Conservation (phyloP, 2,329 filamentous ascomycete species). For the Cyphellophora attinorum region DNA sequence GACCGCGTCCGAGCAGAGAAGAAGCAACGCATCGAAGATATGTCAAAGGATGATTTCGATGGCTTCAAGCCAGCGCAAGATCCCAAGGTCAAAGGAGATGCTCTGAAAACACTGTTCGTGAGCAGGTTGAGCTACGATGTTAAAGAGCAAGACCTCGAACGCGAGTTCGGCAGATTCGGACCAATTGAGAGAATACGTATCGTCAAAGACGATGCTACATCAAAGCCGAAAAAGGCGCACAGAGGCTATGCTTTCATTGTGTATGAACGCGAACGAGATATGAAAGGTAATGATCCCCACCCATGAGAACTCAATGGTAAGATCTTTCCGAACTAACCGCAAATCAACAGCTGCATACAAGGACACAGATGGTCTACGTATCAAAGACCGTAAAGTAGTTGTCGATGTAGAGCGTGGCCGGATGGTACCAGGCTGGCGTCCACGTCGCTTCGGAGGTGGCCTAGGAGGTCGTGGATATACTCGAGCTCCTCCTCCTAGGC, state of each 20-base stretch:
- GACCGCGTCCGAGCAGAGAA: constrained; percentile 79
- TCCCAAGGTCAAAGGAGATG: constrained; percentile 80
- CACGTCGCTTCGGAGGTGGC: constrained; percentile 81
- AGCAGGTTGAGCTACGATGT: constrained; percentile 82
- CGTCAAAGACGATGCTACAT: constrained; percentile 67
- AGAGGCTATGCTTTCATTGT: constrained; percentile 94
- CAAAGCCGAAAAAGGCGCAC: constrained; percentile 72
- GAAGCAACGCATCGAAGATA: constrained; percentile 54
- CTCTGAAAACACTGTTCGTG: constrained; percentile 91
- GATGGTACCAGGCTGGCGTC: constrained; percentile 88
- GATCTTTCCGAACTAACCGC: constrained; percentile 17
- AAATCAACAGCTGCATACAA: constrained; percentile 87
- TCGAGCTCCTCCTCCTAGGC: constrained; percentile 64
- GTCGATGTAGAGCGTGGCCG: constrained; percentile 95
- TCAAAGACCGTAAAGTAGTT: constrained; percentile 84
- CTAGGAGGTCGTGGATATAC: constrained; percentile 90
- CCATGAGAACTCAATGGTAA: constrained; percentile 16
- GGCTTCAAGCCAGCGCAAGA: constrained; percentile 73
- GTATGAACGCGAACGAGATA: constrained; percentile 93
- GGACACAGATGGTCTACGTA: constrained; percentile 75
- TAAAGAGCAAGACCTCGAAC: constrained; percentile 80
- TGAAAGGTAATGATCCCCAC: constrained; percentile 68
- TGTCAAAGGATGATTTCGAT: constrained; percentile 52
- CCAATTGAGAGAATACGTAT: constrained; percentile 92
- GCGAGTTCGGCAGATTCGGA: constrained; percentile 87